Conservation (phyloP, 2,329 filamentous ascomycete genomes). For the Aspergillus ruber region DNA sequence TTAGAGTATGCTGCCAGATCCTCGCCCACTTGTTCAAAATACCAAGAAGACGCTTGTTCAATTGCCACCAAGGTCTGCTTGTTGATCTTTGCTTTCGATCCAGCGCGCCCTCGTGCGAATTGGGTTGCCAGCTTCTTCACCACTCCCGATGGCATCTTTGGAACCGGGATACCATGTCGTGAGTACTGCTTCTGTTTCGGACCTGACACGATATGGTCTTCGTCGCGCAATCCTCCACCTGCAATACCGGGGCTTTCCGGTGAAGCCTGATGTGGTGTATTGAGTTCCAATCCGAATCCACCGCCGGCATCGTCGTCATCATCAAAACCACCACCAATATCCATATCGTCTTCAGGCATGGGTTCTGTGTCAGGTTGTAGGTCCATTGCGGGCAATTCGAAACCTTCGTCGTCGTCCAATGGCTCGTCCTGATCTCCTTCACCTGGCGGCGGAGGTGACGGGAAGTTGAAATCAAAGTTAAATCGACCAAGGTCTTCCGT, state of each 20-base stretch:
- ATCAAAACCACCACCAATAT: conserved; percentile 3
- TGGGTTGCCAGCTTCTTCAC: conserved; percentile 62
- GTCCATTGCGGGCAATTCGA: conserved; percentile 24
- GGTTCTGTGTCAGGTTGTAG: conserved; percentile 18
- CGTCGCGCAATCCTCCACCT: conserved; percentile 31
- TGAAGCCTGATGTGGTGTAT: conserved; percentile 21
- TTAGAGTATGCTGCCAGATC: conserved; percentile 73
- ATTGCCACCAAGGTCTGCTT: conserved; percentile 69
- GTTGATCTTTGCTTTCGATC: conserved; percentile 61
- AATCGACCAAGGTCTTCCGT: conserved; percentile 39
- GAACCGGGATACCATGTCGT: conserved; percentile 66
- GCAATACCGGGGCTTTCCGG: conserved; percentile 26
- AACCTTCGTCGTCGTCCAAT: conserved; percentile 31
- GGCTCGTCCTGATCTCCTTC: conserved; percentile 22
- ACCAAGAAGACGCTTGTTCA: conserved; percentile 79
- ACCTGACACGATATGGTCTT: conserved; percentile 20
- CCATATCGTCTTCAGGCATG: conserved; percentile 17
- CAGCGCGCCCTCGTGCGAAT: conserved; percentile 61
- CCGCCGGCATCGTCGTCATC: conserved; percentile 15
- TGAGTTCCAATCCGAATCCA: conserved; percentile 26
- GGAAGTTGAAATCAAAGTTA: conserved; percentile 36
- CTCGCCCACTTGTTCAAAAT: conserved; percentile 79
- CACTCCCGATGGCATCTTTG: conserved; percentile 64
- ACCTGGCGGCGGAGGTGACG: conserved; percentile 27
- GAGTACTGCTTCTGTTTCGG: conserved; percentile 55